phyloP scores from a whole-genome alignment of 2,329 filamentous ascomycete species.

The Alternaria infectoria region DNA sequence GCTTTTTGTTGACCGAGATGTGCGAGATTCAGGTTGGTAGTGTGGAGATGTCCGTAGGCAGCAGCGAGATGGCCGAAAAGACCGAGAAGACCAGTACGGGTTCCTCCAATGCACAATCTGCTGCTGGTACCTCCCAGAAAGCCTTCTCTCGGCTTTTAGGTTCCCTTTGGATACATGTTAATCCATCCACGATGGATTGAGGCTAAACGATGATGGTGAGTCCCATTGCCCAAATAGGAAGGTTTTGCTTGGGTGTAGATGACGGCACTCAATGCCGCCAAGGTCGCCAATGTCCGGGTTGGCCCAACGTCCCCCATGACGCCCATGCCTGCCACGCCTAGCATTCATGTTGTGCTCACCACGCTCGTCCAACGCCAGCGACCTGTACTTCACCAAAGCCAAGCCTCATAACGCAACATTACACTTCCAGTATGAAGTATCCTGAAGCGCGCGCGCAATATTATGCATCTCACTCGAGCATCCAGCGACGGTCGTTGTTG shows the following conservation, averaged over 20 bases:
- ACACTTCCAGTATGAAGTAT: background rate
- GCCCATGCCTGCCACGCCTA: background rate
- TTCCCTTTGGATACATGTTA: background rate
- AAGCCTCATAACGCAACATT: background rate
- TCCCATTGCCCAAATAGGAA: conserved; percentile 2
- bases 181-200: background rate
- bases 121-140: background rate
- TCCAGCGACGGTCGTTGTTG: background rate
- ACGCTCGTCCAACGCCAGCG: background rate
- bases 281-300: background rate
- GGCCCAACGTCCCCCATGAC: background rate
- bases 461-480: background rate
- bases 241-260: conserved; percentile 1
- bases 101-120: background rate
- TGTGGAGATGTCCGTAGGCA: background rate
- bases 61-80: background rate
- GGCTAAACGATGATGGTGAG: background rate
- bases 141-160: background rate
- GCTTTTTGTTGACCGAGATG: background rate
- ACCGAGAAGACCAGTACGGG: background rate
- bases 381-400: background rate
- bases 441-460: background rate
- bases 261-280: background rate
- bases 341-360: background rate
- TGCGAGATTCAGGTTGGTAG: background rate